Percentiles rank a stretch among this genome's conserved stretches.
These are phyloP conservation scores for Kurtzmaniella quercitrusa DNA, from an alignment of 1,139 yeast species.

Conservation along the genomic window DNA sequence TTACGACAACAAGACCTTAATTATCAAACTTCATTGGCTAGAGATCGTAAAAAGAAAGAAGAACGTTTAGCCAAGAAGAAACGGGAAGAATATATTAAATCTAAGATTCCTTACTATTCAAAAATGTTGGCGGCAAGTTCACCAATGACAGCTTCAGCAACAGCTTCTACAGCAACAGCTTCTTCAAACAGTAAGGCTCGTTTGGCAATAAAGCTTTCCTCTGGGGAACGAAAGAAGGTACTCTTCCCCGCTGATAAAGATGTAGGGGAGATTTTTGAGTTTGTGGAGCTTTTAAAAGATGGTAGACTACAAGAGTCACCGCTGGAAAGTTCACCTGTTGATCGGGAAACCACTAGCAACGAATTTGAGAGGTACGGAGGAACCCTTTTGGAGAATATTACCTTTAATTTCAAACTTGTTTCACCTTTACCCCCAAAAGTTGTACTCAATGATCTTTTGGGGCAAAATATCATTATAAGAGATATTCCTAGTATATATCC, in stretches of 20 bases:
- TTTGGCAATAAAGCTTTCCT: constrained; percentile 55
- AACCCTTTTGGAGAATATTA: neutral
- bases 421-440: constrained; percentile 41
- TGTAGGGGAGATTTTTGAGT: constrained; percentile 57
- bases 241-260: constrained; percentile 42
- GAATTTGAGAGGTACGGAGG: too few species aligned
- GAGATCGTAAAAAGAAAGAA: constrained; percentile 42
- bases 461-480: constrained; percentile 15
- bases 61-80: constrained; percentile 19
- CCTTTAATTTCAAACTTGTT: constrained; percentile 27
- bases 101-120: constrained; percentile 46
- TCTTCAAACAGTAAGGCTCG: constrained; percentile 27
- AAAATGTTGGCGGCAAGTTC: constrained; percentile 30
- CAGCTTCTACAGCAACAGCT: neutral
- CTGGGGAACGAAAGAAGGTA: constrained; percentile 47
- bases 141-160: neutral
- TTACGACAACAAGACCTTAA: constrained; percentile 76
- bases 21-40: constrained; percentile 62
- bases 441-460: constrained; percentile 22
- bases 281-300: constrained; percentile 39
- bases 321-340: constrained; percentile 30
- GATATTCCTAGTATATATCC: constrained; percentile 36
- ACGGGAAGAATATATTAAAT: constrained; percentile 31
- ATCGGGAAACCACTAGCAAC: constrained; percentile 17
- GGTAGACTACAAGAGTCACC: constrained; percentile 31